These are phyloP conservation scores for Candida piceae DNA, from an alignment of 805 yeast species.

Conservation along the genomic window DNA sequence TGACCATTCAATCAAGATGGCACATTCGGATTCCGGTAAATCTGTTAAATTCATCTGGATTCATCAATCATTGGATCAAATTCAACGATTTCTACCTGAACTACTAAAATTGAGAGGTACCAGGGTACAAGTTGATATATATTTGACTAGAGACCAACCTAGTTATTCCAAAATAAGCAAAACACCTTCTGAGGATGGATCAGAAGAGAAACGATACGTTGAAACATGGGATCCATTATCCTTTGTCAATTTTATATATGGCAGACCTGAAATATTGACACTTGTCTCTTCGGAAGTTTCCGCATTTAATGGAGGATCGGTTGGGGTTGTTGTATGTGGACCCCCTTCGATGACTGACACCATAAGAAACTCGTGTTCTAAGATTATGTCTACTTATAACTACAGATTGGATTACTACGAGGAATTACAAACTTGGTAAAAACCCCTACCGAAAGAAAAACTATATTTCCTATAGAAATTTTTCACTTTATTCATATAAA, in stretches of 20 bases:
- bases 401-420: conserved; percentile 66
- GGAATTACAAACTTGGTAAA: conserved; percentile 70
- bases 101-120: conserved; percentile 26
- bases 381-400: conserved; percentile 34
- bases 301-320: conserved; percentile 26
- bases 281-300: too few relatives aligned
- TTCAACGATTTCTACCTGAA: conserved; percentile 42
- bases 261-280: too few relatives aligned
- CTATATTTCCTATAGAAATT: too few relatives aligned
- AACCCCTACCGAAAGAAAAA: too few relatives aligned
- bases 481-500: too few relatives aligned
- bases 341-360: conserved; percentile 45
- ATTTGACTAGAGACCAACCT: conserved; percentile 32
- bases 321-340: conserved; percentile 43
- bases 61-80: conserved; percentile 41
- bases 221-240: too few relatives aligned
- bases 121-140: conserved; percentile 28
- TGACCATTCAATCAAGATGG: conserved; percentile 32
- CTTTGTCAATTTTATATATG: too few relatives aligned
- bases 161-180: not conserved
- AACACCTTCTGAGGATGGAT: too few relatives aligned
- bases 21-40: conserved; percentile 20
- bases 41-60: conserved; percentile 54
- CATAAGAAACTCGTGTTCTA: conserved; percentile 43
- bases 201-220: too few relatives aligned